phyloP scores from a whole-genome alignment of 2,329 filamentous ascomycete species.

The Madurella mycetomatis region DNA sequence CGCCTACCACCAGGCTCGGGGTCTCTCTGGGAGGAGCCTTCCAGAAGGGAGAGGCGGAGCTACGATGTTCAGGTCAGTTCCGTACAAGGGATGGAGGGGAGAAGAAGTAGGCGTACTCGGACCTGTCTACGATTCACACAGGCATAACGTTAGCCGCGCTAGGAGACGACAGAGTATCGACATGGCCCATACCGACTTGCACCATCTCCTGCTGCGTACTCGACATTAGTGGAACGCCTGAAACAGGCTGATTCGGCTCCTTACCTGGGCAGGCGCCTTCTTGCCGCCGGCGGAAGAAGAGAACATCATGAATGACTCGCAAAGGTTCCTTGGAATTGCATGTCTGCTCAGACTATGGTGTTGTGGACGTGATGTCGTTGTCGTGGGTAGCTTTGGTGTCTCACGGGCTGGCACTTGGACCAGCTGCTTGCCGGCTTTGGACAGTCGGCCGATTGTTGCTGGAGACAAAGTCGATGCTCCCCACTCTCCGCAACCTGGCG shows the following conservation, averaged over 20 bases:
- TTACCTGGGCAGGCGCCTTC: slow-evolving; percentile 68
- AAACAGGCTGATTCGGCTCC: slow-evolving; percentile 28
- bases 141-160: slow-evolving; percentile 18
- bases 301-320: slow-evolving; percentile 48
- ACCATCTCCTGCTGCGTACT: slow-evolving; percentile 81
- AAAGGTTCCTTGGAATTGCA: slow-evolving; percentile 18
- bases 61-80: slow-evolving; percentile 41
- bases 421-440: slow-evolving; percentile 20
- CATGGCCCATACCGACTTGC: slow-evolving; percentile 75
- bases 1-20: slow-evolving; percentile 75
- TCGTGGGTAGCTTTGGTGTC: background rate
- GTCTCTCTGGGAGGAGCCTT: slow-evolving; percentile 53
- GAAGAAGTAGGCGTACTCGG: slow-evolving; percentile 51
- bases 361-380: no score
- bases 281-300: slow-evolving; percentile 62
- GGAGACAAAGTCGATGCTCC: background rate
- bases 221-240: slow-evolving; percentile 13
- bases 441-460: slow-evolving; percentile 10
- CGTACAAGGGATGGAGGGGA: slow-evolving; percentile 13
- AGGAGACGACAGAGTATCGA: background rate
- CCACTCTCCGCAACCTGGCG: slow-evolving; percentile 2
- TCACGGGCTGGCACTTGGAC: slow-evolving; percentile 3
- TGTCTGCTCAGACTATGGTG: slow-evolving; percentile 5
- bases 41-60: slow-evolving; percentile 89
- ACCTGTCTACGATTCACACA: slow-evolving; percentile 46